phyloP scores from a whole-genome alignment of 163 green algal genomes.

The Prototheca wickerhamii region DNA sequence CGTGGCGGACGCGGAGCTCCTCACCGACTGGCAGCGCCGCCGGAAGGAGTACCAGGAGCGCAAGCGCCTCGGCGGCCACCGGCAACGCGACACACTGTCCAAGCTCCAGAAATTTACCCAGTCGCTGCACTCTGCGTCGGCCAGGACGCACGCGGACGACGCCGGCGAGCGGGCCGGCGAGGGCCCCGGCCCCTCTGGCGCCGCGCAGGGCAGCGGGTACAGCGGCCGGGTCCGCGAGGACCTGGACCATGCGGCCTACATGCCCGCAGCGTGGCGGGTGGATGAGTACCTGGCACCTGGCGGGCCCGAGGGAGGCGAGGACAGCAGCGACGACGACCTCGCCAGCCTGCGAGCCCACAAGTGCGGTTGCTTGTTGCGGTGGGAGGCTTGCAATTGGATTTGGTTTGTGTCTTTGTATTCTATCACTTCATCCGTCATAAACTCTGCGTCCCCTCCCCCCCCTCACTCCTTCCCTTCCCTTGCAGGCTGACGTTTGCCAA shows the following conservation, averaged over 20 bases:
- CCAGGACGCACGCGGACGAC: background rate
- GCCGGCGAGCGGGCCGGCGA: background rate
- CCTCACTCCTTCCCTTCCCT: no score
- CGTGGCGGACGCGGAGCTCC: constrained; percentile 50
- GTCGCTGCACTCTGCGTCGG: constrained; percentile 11
- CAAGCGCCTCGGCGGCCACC: constrained; percentile 40
- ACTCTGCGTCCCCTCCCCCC: no score
- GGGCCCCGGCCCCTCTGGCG: background rate
- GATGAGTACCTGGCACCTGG: constrained; percentile 41
- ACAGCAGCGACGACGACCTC: constrained; percentile 32
- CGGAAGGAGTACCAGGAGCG: constrained; percentile 61
- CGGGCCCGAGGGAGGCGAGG: constrained; percentile 28
- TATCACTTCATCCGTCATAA: no score
- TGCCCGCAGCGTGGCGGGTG: constrained; percentile 45
- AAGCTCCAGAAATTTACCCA: constrained; percentile 32
- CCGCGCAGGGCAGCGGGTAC: constrained; percentile 11
- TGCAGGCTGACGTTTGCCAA: constrained; percentile 54
- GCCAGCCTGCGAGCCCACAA: constrained; percentile 39
- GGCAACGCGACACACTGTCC: constrained; percentile 54
- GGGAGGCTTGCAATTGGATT: background rate
- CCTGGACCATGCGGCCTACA: constrained; percentile 58
- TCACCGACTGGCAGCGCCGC: constrained; percentile 62
- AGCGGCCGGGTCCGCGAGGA: constrained; percentile 34
- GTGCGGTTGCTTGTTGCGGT: background rate
- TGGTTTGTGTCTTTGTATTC: no score